phyloP scores from a whole-genome alignment of 2,329 filamentous ascomycete species.

The Aureobasidium sp. region DNA sequence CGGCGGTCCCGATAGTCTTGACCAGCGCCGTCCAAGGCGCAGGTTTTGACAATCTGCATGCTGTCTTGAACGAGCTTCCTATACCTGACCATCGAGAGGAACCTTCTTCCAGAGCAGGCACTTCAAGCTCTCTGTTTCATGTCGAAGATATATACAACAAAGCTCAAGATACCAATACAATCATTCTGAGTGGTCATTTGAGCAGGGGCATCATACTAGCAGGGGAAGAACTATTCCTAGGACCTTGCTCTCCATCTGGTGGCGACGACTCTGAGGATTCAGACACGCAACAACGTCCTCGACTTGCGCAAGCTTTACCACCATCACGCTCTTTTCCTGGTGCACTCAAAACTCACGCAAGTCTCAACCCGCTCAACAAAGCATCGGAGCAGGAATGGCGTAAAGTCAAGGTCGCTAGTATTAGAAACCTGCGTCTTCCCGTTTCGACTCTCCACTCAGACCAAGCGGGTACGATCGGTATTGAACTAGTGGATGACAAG shows the following conservation, averaged over 20 bases:
- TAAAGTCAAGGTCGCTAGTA: conserved; percentile 70
- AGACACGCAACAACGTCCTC: conserved; percentile 26
- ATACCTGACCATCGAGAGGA: conserved; percentile 38
- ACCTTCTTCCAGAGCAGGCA: background rate
- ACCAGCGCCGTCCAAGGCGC: conserved; percentile 80
- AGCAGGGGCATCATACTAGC: conserved; percentile 71
- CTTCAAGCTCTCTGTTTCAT: conserved; percentile 52
- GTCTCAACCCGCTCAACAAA: conserved; percentile 16
- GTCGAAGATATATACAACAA: conserved; percentile 85
- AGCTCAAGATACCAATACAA: conserved; percentile 25
- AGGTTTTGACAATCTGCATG: conserved; percentile 75
- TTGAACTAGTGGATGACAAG: conserved; percentile 48
- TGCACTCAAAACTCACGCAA: conserved; percentile 28
- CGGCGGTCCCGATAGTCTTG: conserved; percentile 72
- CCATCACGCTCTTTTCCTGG: conserved; percentile 44
- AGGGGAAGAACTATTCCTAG: conserved; percentile 70
- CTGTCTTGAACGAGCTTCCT: conserved; percentile 69
- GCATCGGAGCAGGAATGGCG: conserved; percentile 63
- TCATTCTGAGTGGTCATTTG: conserved; percentile 77
- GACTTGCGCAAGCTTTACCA: conserved; percentile 26
- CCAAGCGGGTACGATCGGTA: conserved; percentile 83
- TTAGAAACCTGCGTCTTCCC: conserved; percentile 79
- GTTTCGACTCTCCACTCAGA: conserved; percentile 68
- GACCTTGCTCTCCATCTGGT: conserved; percentile 51
- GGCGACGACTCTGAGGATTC: conserved; percentile 32